A percentile compares a stretch with the other conserved stretches of the same genome.
Evolutionary conservation across 1,284 basidiomycete species (phyloP).

Genomic region (Hemileia vastatrix): DNA sequence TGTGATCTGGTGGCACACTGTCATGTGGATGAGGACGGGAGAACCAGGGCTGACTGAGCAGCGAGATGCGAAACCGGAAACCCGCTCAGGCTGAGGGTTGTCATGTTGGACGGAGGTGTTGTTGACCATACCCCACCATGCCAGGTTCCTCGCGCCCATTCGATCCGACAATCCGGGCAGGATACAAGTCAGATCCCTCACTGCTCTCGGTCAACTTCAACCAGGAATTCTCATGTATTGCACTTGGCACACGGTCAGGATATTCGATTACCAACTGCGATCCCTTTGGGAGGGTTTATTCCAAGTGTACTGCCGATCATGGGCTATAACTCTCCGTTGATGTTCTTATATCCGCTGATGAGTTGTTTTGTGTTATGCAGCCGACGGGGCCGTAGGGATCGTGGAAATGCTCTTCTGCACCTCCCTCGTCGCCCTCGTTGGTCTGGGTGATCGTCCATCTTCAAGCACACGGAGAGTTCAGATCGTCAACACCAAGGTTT

Average conservation of each 20-base stretch:
- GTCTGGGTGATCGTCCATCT: constrained; percentile 61
- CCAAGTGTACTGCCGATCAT: constrained; percentile 56
- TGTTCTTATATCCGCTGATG: background rate
- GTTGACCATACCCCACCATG: too few species aligned
- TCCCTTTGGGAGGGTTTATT: constrained; percentile 90
- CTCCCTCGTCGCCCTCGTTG: constrained; percentile 88
- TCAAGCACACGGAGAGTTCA: constrained; percentile 73
- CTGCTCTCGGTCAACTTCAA: constrained; percentile 37
- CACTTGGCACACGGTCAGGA: constrained; percentile 87
- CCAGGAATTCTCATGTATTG: constrained; percentile 56
- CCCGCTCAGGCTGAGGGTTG: too few species aligned
- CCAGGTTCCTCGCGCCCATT: constrained; percentile 15
- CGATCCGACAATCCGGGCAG: constrained; percentile 10
- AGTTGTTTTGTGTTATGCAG: constrained; percentile 46
- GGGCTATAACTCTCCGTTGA: background rate
- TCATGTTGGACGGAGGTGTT: too few species aligned
- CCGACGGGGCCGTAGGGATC: constrained; percentile 83
- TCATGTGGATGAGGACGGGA: too few species aligned
- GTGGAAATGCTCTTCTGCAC: constrained; percentile 99
- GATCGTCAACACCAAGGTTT: constrained; percentile 94
- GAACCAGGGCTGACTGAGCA: too few species aligned
- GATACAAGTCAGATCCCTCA: constrained; percentile 28
- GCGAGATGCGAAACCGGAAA: too few species aligned
- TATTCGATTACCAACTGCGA: constrained; percentile 97
- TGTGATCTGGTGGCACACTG: too few species aligned